Conservation (phyloP, 2,329 filamentous ascomycete genomes). For the Verticillium isaacii region DNA sequence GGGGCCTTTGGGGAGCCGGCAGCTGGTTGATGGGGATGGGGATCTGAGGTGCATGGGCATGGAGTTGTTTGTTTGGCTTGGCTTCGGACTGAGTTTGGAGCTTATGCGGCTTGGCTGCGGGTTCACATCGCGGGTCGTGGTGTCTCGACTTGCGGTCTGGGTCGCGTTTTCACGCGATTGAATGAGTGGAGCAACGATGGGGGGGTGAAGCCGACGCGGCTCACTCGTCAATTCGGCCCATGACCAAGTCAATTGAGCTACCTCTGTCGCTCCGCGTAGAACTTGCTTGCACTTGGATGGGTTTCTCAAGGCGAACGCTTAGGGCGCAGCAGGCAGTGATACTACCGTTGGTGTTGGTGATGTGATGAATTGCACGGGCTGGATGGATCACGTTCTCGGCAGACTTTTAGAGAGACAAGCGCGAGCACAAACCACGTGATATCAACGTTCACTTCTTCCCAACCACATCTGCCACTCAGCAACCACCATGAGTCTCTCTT, state of each 20-base stretch:
- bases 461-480: background rate
- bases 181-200: background rate
- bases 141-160: background rate
- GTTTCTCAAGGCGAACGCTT: background rate
- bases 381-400: background rate
- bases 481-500: conserved; percentile 19
- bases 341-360: background rate
- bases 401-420: background rate
- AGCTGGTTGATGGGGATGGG: background rate
- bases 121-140: background rate
- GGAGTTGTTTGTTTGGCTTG: background rate
- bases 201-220: background rate
- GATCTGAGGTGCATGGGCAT: background rate
- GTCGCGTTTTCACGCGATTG: background rate
- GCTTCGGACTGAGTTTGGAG: background rate
- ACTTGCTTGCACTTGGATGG: background rate
- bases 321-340: background rate
- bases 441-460: background rate
- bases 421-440: background rate
- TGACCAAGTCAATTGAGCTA: background rate
- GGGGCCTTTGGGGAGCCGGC: too few species aligned
- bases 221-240: background rate
- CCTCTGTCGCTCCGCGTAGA: too few species aligned
- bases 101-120: background rate
- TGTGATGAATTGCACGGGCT: background rate